Evolutionary conservation across 225 moss, liverwort and hornwort species (phyloP), one percentile per base, ranked within the genome.

Genomic region (Ulota crispa): DNA sequence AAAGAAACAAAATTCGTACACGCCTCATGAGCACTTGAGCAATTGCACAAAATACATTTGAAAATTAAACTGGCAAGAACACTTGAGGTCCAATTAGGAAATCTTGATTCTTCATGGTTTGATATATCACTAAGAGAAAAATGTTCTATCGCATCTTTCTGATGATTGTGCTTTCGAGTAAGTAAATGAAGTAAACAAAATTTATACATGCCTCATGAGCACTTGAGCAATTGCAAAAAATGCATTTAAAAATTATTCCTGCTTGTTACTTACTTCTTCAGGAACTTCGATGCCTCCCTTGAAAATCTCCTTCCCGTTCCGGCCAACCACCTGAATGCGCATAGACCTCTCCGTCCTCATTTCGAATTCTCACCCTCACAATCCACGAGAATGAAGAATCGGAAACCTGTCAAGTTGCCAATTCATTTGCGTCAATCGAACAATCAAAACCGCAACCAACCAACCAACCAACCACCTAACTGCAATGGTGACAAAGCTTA

Each of bases 211-310:
- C 50, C 50, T 50, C 18, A 50, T 16, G 16, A 50, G 50, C 0
- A 71, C 0, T 65, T 63, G 52, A 15, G 15, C 0, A 71, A 0
- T 70, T 69, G 52, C 2, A 65, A 3, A 24, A 77, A 73, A 62
- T 53, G 39, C 8, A 20, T 3, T 5, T 34, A 2, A 57, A 62
- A 68, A 63, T 24, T 21, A 27, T 9, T 11, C 8, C 0, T 37
- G 1, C 82, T 50, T n/a, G n/a, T 10, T 45, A 18, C 50, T 83
- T 81, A 89, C 85, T 76, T 89, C 89, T 62, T 91, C 68, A 20
- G 77, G 30, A 73, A 87, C 73, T 77, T 91, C 91, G 73, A 91
- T n/a, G 19, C 88, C 88, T 7, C 89, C 89, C 0, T 87, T 83
- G 32, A 89, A 79, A 73, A 89, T 36, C 54, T 91, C 89, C 28